phyloP scores from a whole-genome alignment of 1,139 yeast species.

The Suhomyces terraborum region DNA sequence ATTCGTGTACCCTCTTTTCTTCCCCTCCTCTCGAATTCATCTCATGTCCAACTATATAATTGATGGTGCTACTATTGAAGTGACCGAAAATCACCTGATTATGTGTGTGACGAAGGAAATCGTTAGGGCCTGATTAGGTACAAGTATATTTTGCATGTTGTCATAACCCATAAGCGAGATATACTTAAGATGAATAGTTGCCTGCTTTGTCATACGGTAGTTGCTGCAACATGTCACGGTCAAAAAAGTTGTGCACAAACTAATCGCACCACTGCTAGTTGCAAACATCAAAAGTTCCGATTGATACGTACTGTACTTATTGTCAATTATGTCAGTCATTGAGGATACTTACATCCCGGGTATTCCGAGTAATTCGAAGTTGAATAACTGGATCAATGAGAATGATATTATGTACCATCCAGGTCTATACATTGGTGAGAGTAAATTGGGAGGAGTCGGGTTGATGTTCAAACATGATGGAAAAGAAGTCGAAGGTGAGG shows the following conservation, averaged over 20 bases:
- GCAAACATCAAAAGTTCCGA: conserved; percentile 5
- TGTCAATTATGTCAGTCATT: conserved; percentile 5
- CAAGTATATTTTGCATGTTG: background rate
- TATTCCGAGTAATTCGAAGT: conserved; percentile 10
- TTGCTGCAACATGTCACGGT: background rate
- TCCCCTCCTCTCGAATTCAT: no score
- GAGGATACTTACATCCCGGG: conserved; percentile 20
- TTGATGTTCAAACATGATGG: conserved; percentile 23
- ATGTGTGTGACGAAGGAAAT: background rate
- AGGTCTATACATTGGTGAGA: conserved; percentile 23
- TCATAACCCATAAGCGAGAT: conserved; percentile 1
- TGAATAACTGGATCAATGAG: conserved; percentile 17
- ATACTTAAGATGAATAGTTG: background rate
- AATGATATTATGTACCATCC: conserved; percentile 20
- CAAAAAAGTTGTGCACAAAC: conserved; percentile 2
- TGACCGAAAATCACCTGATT: background rate
- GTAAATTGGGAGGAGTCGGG: conserved; percentile 40
- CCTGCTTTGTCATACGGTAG: background rate
- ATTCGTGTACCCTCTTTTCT: no score
- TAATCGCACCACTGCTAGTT: conserved; percentile 2
- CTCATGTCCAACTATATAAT: background rate
- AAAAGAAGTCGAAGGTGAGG: conserved; percentile 6
- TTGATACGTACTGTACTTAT: background rate
- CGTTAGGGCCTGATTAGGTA: background rate
- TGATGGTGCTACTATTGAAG: background rate